A percentile compares a stretch with the other conserved stretches of the same genome.
phyloP scores from a whole-genome alignment of 768 basidiomycete species.

The Termitomyces sp. region DNA sequence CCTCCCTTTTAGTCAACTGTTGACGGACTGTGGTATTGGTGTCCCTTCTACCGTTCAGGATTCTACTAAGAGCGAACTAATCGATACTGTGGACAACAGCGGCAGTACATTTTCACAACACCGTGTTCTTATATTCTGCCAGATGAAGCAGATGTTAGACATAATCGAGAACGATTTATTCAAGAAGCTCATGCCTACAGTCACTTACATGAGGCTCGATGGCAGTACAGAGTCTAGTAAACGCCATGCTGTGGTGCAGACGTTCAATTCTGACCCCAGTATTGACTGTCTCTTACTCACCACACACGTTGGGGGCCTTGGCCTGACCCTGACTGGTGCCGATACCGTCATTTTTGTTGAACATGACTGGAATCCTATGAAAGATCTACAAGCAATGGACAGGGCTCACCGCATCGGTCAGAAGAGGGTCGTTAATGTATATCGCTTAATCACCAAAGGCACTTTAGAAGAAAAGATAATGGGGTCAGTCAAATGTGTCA shows the following conservation, averaged over 20 bases:
- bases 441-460: constrained; percentile 93
- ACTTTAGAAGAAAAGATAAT: constrained; percentile 99
- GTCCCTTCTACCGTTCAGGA: constrained; percentile 41
- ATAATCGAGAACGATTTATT: constrained; percentile 95
- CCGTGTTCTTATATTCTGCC: constrained; percentile 98
- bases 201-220: constrained; percentile 98
- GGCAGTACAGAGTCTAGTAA: constrained; percentile 89
- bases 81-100: constrained; percentile 51
- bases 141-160: constrained; percentile 99
- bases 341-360: constrained; percentile 99
- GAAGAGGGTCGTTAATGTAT: constrained; percentile 98
- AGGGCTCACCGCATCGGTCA: constrained; percentile 97
- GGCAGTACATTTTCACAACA: constrained; percentile 81
- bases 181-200: constrained; percentile 86
- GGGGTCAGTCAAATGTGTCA: constrained; percentile 62
- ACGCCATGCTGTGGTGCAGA: constrained; percentile 95
- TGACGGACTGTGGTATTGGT: constrained; percentile 94
- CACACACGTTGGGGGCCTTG: constrained; percentile 94
- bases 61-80: constrained; percentile 60
- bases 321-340: constrained; percentile 93
- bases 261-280: constrained; percentile 95
- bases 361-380: constrained; percentile 99
- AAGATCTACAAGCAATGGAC: constrained; percentile 99
- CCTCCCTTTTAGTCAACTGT: constrained; percentile 65
- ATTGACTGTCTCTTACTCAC: constrained; percentile 96